Evolutionary conservation across 1,139 yeast genomes (phyloP).

Genomic region (Hemisphaericaspora lyxosophila): DNA sequence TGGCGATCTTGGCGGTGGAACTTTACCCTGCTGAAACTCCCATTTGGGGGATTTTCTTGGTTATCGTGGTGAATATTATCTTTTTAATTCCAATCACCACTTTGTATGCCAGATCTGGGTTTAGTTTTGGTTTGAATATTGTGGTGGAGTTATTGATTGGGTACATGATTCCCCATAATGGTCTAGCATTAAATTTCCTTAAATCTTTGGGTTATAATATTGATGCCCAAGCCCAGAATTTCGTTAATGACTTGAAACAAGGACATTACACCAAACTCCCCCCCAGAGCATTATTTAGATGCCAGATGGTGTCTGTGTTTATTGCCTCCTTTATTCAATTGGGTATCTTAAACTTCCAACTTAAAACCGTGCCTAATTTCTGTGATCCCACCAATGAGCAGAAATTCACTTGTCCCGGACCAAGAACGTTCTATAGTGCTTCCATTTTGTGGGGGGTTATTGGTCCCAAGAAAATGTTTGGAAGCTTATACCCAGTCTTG

Average conservation of each 20-base stretch:
- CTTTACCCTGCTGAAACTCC: constrained; percentile 52
- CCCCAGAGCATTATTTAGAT: constrained; percentile 61
- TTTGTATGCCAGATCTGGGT: constrained; percentile 52
- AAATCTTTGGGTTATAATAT: constrained; percentile 61
- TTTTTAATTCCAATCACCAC: constrained; percentile 56
- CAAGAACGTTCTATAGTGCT: constrained; percentile 51
- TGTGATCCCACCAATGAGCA: constrained; percentile 45
- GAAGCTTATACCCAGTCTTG: constrained; percentile 46
- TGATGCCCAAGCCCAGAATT: constrained; percentile 58
- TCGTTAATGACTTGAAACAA: constrained; percentile 52
- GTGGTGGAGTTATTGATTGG: constrained; percentile 62
- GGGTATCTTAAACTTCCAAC: constrained; percentile 55
- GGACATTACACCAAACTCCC: constrained; percentile 65
- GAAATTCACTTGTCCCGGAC: constrained; percentile 51
- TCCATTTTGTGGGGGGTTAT: constrained; percentile 67
- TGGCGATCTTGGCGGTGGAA: constrained; percentile 50
- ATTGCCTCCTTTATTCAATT: constrained; percentile 48
- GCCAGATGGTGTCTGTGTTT: constrained; percentile 49
- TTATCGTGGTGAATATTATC: constrained; percentile 52
- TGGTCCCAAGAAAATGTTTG: constrained; percentile 61
- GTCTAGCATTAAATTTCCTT: constrained; percentile 54
- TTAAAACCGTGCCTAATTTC: constrained; percentile 36
- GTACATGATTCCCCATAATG: constrained; percentile 62
- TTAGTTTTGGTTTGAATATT: constrained; percentile 52
- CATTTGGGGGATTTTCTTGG: constrained; percentile 59